phyloP scores from a whole-genome alignment of 177 flowering plant genomes.

The Telopea speciosissima region DNA sequence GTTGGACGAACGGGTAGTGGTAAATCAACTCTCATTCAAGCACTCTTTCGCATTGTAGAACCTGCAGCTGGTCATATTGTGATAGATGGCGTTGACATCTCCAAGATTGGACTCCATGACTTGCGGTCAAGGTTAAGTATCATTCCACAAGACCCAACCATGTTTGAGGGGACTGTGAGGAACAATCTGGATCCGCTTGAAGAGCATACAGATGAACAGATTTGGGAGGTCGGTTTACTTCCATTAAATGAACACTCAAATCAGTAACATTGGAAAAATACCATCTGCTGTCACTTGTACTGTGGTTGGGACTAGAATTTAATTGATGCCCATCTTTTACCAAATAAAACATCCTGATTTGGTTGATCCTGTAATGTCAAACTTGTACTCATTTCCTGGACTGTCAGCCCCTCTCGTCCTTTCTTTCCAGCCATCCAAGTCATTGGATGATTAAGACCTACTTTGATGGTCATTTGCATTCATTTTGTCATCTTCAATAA shows the following conservation, averaged over 20 bases:
- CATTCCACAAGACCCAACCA: slow-evolving; percentile 40
- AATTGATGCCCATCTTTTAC: too few species aligned
- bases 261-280: not conserved
- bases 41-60: slow-evolving; percentile 38
- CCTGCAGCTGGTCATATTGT: slow-evolving; percentile 34
- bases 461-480: not conserved
- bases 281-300: not conserved
- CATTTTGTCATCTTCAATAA: not conserved
- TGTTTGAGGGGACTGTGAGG: slow-evolving; percentile 40
- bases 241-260: not conserved
- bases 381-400: not conserved
- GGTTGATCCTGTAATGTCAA: not conserved
- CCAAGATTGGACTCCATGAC: slow-evolving; percentile 35
- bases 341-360: not conserved
- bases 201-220: slow-evolving; percentile 32
- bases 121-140: slow-evolving; percentile 36
- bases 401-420: not conserved
- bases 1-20: slow-evolving; percentile 51
- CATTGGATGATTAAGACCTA: not conserved
- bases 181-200: slow-evolving; percentile 39
- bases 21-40: slow-evolving; percentile 44
- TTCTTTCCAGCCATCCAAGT: not conserved
- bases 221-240: slow-evolving; percentile 35
- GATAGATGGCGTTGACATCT: slow-evolving; percentile 32
- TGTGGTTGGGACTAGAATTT: too few species aligned